Evolutionary conservation across 116 monocot species (phyloP), one percentile per base, ranked within the genome.

Genomic region (Posidonia oceanica): DNA sequence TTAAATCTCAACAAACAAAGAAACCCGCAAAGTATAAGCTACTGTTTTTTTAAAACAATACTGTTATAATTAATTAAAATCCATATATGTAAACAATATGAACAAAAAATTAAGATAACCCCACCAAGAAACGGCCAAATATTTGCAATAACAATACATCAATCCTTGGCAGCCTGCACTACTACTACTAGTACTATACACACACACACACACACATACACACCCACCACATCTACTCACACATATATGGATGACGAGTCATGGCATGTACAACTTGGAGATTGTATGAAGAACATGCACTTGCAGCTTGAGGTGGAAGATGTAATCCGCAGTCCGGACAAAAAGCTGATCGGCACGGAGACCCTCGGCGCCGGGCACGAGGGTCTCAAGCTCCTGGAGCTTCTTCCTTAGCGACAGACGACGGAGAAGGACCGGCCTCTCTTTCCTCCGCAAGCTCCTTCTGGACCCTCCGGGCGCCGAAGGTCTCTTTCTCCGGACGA

Each of bases 291-390:
- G 65, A 39, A 82, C 56, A 12, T 77, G 72, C 61, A 90, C 64
- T 39, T 78, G 83, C 72, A 76, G 54, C 72, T 79, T 75, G 18
- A 90, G 72, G 22, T 75, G 72, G 15, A 70, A 71, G 68, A 90
- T 90, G 63, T 90, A 90, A 54, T 75, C 77, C 36, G 90, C 84
- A 0, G 90, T 82, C 61, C 62, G 70, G 56, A 69, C 12, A 54
- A 86, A 72, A 21, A 90, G 86, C 71, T 77, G 77, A n/a, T 86
- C 82, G 2, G 80, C 74, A 11, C 68, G 77, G 41, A 86, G 59
- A 13, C 74, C 80, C 63, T 71, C 61, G 1, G 86, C 86, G 12
- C 86, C 90, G 3, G 90, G 86, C n/a, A 90, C 86, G 17, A 90
- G 76, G 71, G 72, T 73, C 76, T 67, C 84, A 0, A 90, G 84